These are phyloP conservation scores for Plasmopara halstedii DNA, from an alignment of 352 stramenopile genomes.

Conservation along the genomic window DNA sequence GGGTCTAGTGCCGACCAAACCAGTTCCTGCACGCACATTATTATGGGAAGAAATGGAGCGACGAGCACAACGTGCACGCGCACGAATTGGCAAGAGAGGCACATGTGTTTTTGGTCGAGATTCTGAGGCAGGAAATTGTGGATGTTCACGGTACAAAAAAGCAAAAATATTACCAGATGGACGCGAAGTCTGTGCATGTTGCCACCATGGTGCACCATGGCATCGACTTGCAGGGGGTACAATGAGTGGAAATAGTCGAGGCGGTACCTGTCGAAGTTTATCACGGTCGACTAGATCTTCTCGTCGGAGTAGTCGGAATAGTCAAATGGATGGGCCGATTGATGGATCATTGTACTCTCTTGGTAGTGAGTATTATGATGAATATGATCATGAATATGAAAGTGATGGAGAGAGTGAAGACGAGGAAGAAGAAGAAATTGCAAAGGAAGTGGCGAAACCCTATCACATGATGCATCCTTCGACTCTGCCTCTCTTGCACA, in stretches of 20 bases:
- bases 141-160: conserved; percentile 54
- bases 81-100: conserved; percentile 33
- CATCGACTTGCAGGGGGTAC: conserved; percentile 50
- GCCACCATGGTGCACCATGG: conserved; percentile 60
- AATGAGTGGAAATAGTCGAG: conserved; percentile 20
- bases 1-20: conserved; percentile 60
- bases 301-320: conserved; percentile 28
- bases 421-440: conserved; percentile 72
- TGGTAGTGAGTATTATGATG: conserved; percentile 36
- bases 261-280: background rate
- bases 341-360: conserved; percentile 30
- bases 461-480: conserved; percentile 26
- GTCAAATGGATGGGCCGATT: too few relatives aligned
- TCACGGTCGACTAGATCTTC: background rate
- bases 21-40: conserved; percentile 61
- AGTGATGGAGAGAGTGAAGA: conserved; percentile 36
- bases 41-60: conserved; percentile 74
- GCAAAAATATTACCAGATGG: conserved; percentile 28
- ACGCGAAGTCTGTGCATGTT: conserved; percentile 61
- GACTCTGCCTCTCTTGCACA: conserved; percentile 23
- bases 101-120: conserved; percentile 64
- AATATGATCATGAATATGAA: conserved; percentile 38
- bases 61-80: conserved; percentile 26
- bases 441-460: conserved; percentile 59
- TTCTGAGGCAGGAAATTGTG: conserved; percentile 31